These are phyloP conservation scores for Breviolum minutum DNA, from an alignment of 73 alveolate genomes.

Conservation along the genomic window DNA sequence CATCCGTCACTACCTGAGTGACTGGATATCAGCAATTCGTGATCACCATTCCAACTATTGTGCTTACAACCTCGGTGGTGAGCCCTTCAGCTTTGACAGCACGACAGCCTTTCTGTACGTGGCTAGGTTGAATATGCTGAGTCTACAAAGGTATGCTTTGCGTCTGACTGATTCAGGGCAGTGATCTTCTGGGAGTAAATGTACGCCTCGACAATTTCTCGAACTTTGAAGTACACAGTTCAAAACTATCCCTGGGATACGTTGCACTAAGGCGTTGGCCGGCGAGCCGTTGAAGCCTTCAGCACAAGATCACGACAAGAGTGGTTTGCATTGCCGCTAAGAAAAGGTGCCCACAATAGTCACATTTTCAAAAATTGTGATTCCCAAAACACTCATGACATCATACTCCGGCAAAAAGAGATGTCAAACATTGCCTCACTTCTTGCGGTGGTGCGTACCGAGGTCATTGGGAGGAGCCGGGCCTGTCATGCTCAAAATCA, in stretches of 20 bases:
- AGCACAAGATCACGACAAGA: neutral
- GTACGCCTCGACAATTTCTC: constrained; percentile 8
- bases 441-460: constrained; percentile 55
- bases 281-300: neutral
- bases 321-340: neutral
- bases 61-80: too few relatives aligned
- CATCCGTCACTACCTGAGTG: neutral
- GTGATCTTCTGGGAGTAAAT: constrained; percentile 39
- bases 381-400: neutral
- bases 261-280: neutral
- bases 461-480: constrained; percentile 58
- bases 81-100: neutral
- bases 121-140: neutral
- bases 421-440: constrained; percentile 18
- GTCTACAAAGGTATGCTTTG: neutral
- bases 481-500: neutral
- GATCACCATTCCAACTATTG: too few relatives aligned
- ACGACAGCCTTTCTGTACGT: constrained; percentile 2
- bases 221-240: neutral
- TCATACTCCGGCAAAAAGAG: neutral
- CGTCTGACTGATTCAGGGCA: neutral
- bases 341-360: neutral
- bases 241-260: neutral
- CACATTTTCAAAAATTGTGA: neutral
- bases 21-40: neutral